Conservation (phyloP, 495 filamentous ascomycete genomes). For the Penicillium robsamsonii region DNA sequence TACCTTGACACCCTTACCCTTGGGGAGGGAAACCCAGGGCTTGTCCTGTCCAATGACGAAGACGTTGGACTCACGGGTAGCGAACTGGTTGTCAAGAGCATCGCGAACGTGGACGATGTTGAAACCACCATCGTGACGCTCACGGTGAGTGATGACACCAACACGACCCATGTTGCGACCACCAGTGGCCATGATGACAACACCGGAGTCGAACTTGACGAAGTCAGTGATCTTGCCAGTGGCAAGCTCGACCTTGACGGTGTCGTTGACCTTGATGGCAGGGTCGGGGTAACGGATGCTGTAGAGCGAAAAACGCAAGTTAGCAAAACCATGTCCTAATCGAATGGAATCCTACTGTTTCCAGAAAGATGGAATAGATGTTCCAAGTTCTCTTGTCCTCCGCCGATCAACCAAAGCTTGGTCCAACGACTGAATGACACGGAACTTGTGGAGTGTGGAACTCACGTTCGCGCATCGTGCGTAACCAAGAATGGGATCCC, state of each 20-base stretch:
- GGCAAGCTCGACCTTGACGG: conserved; percentile 95
- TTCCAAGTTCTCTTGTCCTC: conserved; percentile 39
- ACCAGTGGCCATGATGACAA: conserved; percentile 95
- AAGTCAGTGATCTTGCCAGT: conserved; percentile 96
- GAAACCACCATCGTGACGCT: conserved; percentile 99
- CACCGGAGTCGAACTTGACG: conserved; percentile 96
- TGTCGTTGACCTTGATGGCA: conserved; percentile 98
- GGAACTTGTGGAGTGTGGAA: conserved; percentile 62
- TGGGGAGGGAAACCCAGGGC: conserved; percentile 97
- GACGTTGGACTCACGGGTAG: conserved; percentile 97
- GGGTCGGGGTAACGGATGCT: conserved; percentile 99
- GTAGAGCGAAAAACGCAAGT: conserved; percentile 29
- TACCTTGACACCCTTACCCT: conserved; percentile 99
- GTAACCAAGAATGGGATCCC: conserved; percentile 99
- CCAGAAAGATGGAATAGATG: conserved; percentile 27
- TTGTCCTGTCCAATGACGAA: conserved; percentile 97
- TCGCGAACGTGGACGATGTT: conserved; percentile 90
- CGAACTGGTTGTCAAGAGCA: conserved; percentile 98
- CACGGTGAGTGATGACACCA: conserved; percentile 99
- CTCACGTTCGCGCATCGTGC: conserved; percentile 99
- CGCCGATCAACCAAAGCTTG: conserved; percentile 86
- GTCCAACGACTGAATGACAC: conserved; percentile 99
- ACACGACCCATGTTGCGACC: conserved; percentile 99
- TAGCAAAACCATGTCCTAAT: conserved; percentile 39
- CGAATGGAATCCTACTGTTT: conserved; percentile 35